A percentile compares a stretch with the other conserved stretches of the same genome.
Conservation (phyloP, 1,284 basidiomycete species). For the Agaricales sp. region DNA sequence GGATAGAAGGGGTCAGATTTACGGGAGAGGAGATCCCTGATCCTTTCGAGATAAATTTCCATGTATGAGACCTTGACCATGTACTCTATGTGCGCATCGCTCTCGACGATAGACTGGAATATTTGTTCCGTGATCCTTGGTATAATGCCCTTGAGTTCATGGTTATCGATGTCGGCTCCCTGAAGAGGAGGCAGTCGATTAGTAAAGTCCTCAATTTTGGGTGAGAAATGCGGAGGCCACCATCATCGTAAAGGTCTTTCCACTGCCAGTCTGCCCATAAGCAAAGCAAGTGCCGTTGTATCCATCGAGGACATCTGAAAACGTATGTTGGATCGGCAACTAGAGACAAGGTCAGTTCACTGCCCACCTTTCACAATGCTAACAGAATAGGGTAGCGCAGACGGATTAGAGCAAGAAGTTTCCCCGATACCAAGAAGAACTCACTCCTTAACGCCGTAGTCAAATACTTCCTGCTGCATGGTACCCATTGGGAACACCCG, state of each 20-base stretch:
- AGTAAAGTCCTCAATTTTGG: conserved; percentile 7
- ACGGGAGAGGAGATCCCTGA: conserved; percentile 95
- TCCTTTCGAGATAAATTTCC: conserved; percentile 98
- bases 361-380: conserved; percentile 71
- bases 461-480: conserved; percentile 91
- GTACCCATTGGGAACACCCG: conserved; percentile 93
- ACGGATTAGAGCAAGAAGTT: conserved; percentile 11
- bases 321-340: conserved; percentile 6
- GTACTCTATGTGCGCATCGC: conserved; percentile 93
- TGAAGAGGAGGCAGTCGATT: conserved; percentile 21
- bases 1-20: conserved; percentile 25
- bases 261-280: conserved; percentile 97
- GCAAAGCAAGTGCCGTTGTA: conserved; percentile 99
- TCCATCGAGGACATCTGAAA: conserved; percentile 90
- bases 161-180: conserved; percentile 95
- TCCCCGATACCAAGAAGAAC: conserved; percentile 18
- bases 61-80: conserved; percentile 99
- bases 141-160: conserved; percentile 90
- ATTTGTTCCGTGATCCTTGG: conserved; percentile 99
- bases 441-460: conserved; percentile 96
- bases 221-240: conserved; percentile 26
- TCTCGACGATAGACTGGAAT: conserved; percentile 94
- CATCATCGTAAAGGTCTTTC: conserved; percentile 98
- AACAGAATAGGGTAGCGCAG: conserved; percentile 10
- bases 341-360: conserved; percentile 2